A percentile compares a stretch with the other conserved stretches of the same genome.
Evolutionary conservation across 1,139 yeast genomes (phyloP).

Genomic region (Hanseniaspora gamundiae): DNA sequence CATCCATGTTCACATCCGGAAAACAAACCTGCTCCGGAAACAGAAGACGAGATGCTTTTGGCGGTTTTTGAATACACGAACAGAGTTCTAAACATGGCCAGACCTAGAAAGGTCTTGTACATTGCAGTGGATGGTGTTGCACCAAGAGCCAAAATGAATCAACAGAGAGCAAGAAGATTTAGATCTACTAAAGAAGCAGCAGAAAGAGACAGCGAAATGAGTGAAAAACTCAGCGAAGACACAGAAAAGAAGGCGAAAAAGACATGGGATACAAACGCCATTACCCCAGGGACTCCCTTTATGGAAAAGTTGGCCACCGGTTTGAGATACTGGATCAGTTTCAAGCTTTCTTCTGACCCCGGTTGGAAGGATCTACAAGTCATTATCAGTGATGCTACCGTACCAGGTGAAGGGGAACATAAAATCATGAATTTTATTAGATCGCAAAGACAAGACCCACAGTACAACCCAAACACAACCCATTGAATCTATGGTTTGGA

Average conservation of each 20-base stretch:
- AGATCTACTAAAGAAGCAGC: conserved; percentile 88
- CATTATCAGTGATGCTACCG: conserved; percentile 87
- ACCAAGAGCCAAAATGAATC: conserved; percentile 98
- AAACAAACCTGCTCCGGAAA: conserved; percentile 83
- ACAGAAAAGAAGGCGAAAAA: conserved; percentile 38
- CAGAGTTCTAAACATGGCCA: conserved; percentile 79
- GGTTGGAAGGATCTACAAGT: conserved; percentile 84
- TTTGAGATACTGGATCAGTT: conserved; percentile 80
- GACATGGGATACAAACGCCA: conserved; percentile 86
- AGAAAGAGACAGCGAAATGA: conserved; percentile 16
- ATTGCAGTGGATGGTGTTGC: conserved; percentile 99
- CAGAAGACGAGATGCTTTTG: conserved; percentile 89
- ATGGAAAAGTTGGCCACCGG: conserved; percentile 84
- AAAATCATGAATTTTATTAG: conserved; percentile 92
- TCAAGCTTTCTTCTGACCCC: conserved; percentile 74
- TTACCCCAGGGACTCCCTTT: conserved; percentile 97
- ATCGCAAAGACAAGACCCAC: conserved; percentile 71
- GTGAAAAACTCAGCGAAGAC: conserved; percentile 46
- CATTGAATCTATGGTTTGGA: conserved; percentile 96
- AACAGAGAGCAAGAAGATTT: conserved; percentile 91
- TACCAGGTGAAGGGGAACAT: conserved; percentile 99
- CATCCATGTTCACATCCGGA: conserved; percentile 98
- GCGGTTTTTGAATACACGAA: conserved; percentile 86
- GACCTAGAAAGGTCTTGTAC: conserved; percentile 84
- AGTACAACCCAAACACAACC: conserved; percentile 75